Base-by-base conservation (phyloP, 1,284 basidiomycete species). In the Irpex rosettiformis region DNA sequence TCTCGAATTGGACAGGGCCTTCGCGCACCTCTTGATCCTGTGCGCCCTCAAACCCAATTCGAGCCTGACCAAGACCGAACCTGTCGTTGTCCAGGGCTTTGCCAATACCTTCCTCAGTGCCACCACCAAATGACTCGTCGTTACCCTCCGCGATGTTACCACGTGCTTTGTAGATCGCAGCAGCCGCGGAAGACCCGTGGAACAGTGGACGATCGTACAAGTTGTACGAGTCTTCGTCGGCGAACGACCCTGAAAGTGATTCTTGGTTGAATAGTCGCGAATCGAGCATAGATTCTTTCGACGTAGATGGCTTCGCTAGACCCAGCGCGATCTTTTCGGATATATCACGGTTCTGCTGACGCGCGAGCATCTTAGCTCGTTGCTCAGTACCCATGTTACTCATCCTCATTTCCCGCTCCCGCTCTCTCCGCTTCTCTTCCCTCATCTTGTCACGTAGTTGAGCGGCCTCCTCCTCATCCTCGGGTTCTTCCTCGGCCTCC, bases 1-100 rank as follows among this genome's bases (percentile, higher is more conserved):
- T 98, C 78, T 99, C 97, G 69, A 99, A 99, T 71, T 98, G 94
- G 29, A 99, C 97, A n/a, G 97, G 97, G 0, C 97, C 94, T 64
- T 93, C 89, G 61, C 89, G 78, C 33, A 90, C 79, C 69, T 93
- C 91, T 70, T 93, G 91, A 40, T 93, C 89, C 55, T 79, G 79
- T 3, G 91, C 87, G 49, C 95, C 95, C 71, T 96, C 92, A 69
- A 99, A 99, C 10, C 94, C 94, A 67, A 89, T 79, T 58, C 82
- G 80, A 8, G 93, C 87, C 60, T 86, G 85, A n/a, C 95, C 97
- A 27, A 99, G 78, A 18, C 88, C 89, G 71, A 99, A 99, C 57
- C 97, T 84, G 70, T 99, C 97, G 67, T 97, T 96, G 67, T 89
- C 86, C 69, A 99, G 77, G 27, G 94, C 94, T 63, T 88, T 88